Evolutionary conservation across 805 yeast genomes (phyloP).

Genomic region (Candida michaelii): DNA sequence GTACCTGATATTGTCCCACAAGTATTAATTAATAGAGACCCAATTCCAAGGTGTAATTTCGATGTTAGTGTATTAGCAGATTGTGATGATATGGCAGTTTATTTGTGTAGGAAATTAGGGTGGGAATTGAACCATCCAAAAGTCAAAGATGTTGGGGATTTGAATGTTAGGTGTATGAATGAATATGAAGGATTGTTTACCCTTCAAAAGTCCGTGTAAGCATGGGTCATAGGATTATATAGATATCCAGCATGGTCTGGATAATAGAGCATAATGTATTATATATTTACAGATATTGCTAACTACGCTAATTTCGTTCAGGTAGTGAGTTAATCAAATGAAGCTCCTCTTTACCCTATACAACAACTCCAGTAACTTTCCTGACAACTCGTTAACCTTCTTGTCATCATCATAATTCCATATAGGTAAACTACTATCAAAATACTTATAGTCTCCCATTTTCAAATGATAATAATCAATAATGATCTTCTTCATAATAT

Average conservation of each 20-base stretch:
- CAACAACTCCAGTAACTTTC: constrained; percentile 3
- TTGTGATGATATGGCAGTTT: constrained; percentile 42
- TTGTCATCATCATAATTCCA: constrained; percentile 40
- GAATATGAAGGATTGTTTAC: constrained; percentile 9
- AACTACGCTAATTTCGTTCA: too few relatives aligned
- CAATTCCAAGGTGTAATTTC: constrained; percentile 35
- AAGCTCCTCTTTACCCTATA: constrained; percentile 2
- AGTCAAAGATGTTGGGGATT: constrained; percentile 16
- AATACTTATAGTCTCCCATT: constrained; percentile 21
- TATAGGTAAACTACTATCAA: constrained; percentile 26
- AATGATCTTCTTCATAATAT: constrained; percentile 34
- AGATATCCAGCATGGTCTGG: background rate
- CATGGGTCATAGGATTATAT: too few relatives aligned
- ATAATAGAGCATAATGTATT: background rate
- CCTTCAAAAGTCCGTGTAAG: too few relatives aligned
- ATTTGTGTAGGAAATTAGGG: constrained; percentile 30
- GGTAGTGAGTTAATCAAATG: background rate
- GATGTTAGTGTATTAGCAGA: constrained; percentile 40
- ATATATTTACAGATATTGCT: background rate
- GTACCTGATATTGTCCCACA: constrained; percentile 37
- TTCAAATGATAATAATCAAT: constrained; percentile 34
- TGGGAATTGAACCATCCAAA: constrained; percentile 35
- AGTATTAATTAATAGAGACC: constrained; percentile 39
- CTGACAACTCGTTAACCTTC: constrained; percentile 19
- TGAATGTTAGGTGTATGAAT: constrained; percentile 8